Conservation (phyloP, 2,329 filamentous ascomycete genomes). For the Colletotrichum destructivum region DNA sequence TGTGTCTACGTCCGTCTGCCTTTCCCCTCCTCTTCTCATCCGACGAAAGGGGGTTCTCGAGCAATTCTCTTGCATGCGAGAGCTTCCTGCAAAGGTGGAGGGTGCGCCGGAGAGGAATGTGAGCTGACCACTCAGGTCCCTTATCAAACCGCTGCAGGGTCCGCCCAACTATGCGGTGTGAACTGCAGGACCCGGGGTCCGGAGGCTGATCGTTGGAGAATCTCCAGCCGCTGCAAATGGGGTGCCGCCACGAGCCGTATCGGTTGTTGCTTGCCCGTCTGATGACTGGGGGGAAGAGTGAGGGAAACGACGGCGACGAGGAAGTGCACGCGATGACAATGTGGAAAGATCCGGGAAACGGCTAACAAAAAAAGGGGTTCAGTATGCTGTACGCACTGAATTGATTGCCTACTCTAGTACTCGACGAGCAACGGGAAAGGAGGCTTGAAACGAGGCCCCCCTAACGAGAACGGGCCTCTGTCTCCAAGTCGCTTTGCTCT, state of each 20-base stretch:
- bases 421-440: conserved; percentile 8
- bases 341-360: too few relatives aligned
- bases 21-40: conserved; percentile 11
- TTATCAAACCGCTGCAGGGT: conserved; percentile 31
- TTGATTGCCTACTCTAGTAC: background rate
- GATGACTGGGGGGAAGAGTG: background rate
- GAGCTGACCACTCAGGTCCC: conserved; percentile 28
- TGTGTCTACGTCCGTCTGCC: background rate
- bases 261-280: background rate
- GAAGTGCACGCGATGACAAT: background rate
- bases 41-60: conserved; percentile 4
- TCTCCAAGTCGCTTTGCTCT: background rate
- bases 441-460: conserved; percentile 34
- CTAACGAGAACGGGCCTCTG: conserved; percentile 24
- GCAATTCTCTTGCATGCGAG: conserved; percentile 16
- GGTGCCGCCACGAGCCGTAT: background rate
- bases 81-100: conserved; percentile 14
- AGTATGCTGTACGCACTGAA: conserved; percentile 7
- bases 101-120: background rate
- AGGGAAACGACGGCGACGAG: background rate
- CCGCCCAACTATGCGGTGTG: conserved; percentile 38
- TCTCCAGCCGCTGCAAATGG: background rate
- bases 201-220: conserved; percentile 2
- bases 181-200: conserved; percentile 26
- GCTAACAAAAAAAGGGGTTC: background rate